A percentile compares a stretch with the other conserved stretches of the same genome.
Conservation (phyloP, 2,329 filamentous ascomycete species). For the Spiromastix sp. region DNA sequence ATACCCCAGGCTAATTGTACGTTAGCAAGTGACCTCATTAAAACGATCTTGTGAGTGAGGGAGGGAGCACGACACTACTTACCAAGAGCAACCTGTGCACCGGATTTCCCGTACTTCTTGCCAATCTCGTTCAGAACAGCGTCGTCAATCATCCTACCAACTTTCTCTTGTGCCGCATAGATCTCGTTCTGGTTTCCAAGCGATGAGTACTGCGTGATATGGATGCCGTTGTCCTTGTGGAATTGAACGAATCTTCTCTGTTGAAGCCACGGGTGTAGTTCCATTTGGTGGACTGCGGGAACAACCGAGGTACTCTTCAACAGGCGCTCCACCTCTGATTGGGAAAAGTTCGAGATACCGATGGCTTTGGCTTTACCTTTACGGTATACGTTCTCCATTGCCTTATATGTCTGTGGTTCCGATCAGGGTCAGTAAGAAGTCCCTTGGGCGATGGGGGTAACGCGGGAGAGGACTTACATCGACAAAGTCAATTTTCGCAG, state of each 20-base stretch:
- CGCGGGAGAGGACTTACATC: constrained; percentile 26
- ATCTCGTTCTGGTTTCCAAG: constrained; percentile 45
- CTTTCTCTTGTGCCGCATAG: constrained; percentile 34
- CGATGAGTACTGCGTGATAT: constrained; percentile 45
- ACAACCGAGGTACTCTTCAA: constrained; percentile 25
- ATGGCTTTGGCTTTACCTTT: constrained; percentile 56
- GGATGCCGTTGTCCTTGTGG: constrained; percentile 41
- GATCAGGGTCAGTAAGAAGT: neutral
- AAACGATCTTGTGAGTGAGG: neutral
- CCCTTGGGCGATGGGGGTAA: neutral
- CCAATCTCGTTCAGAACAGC: constrained; percentile 40
- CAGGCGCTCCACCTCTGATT: constrained; percentile 9
- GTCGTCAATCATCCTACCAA: constrained; percentile 43
- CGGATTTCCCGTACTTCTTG: constrained; percentile 41
- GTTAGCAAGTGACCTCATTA: constrained; percentile 1
- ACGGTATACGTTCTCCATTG: constrained; percentile 48
- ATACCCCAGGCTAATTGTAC: constrained; percentile 42
- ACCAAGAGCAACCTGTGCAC: constrained; percentile 42
- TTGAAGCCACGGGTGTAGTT: constrained; percentile 44
- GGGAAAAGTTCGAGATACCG: constrained; percentile 41
- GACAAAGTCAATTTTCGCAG: constrained; percentile 38
- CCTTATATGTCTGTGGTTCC: constrained; percentile 50
- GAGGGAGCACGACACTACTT: constrained; percentile 9
- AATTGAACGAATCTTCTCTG: constrained; percentile 40
- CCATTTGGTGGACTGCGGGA: constrained; percentile 42